phyloP scores from a whole-genome alignment of 2,329 filamentous ascomycete genomes.

The Celoporthe dispersa region DNA sequence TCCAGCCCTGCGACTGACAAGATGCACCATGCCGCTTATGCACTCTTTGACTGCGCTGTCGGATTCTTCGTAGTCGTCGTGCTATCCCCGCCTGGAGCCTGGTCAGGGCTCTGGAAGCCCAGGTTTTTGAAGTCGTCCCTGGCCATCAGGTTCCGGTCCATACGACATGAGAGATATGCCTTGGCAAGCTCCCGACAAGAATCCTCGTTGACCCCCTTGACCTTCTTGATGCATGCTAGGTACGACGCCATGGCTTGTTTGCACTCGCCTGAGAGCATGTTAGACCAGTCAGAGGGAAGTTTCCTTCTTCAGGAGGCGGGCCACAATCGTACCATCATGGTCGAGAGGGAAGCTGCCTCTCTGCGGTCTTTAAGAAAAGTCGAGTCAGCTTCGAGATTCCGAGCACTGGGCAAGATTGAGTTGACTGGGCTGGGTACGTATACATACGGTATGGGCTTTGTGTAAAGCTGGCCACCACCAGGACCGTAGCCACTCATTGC shows the following conservation, averaged over 20 bases:
- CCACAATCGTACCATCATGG: conserved; percentile 67
- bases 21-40: background rate
- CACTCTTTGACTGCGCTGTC: background rate
- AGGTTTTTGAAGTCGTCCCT: conserved; percentile 94
- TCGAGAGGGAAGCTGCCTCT: conserved; percentile 96
- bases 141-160: conserved; percentile 99
- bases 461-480: conserved; percentile 37
- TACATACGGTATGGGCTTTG: conserved; percentile 41
- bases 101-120: conserved; percentile 65
- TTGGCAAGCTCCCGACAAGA: conserved; percentile 87
- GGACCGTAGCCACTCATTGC: conserved; percentile 40
- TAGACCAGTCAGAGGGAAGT: background rate
- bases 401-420: background rate
- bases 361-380: conserved; percentile 66
- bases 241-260: conserved; percentile 86
- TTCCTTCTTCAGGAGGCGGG: background rate
- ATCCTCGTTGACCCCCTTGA: conserved; percentile 82
- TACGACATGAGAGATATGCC: conserved; percentile 85
- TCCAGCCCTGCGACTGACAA: background rate
- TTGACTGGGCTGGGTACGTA: background rate
- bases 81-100: background rate
- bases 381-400: conserved; percentile 1
- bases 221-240: conserved; percentile 82
- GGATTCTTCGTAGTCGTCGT: background rate
- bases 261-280: conserved; percentile 73